Base-by-base conservation (phyloP, 139 green algal species). In the Gonium pectorale region DNA sequence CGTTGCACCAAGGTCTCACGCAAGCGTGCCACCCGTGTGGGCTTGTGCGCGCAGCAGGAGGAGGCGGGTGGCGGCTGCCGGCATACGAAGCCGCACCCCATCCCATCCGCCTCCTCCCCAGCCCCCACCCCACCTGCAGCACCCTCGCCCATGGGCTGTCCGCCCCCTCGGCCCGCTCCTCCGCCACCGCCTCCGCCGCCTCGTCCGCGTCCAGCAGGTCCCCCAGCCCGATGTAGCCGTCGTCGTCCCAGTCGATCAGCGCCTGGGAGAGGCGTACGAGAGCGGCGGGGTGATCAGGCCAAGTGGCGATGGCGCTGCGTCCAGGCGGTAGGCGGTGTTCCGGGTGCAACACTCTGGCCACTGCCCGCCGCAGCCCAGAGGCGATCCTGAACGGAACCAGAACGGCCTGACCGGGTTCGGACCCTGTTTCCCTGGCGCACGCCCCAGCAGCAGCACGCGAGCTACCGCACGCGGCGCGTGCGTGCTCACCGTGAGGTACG, bases 121-220 rank as follows among this genome's bases (percentile, higher is more conserved):
- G 6, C 29, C 29, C 60, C 6, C n/a, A 5, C 4, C 75, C 2
- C 59, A 82, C 75, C 75, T 82, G 86, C 72, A 87, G 80, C 35
- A 51, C 59, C 40, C 9, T 35, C 44, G 26, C 60, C 72, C 85
- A 74, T 33, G 9, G 17, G 66, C 73, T 86, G 33, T 19, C 86
- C 29, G 72, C 69, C 27, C 73, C 80, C 29, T 80, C 52, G 26
- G 40, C 69, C 19, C 73, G 62, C 46, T 79, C 52, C 52, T 83
- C 72, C 29, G 19, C 80, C 40, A 71, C 80, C 80, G 26, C 59
- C 56, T 78, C 73, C 46, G 74, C 85, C 60, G 52, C 60, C 60
- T 90, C 86, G 40, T 87, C 85, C 2, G 68, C 79, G 22, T 82
- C 85, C 71, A 80, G 44, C 49, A 90, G 37, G 35, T 90, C 86